These are phyloP conservation scores for Didymella lethalis DNA, from an alignment of 2,329 filamentous ascomycete genomes.

Conservation along the genomic window DNA sequence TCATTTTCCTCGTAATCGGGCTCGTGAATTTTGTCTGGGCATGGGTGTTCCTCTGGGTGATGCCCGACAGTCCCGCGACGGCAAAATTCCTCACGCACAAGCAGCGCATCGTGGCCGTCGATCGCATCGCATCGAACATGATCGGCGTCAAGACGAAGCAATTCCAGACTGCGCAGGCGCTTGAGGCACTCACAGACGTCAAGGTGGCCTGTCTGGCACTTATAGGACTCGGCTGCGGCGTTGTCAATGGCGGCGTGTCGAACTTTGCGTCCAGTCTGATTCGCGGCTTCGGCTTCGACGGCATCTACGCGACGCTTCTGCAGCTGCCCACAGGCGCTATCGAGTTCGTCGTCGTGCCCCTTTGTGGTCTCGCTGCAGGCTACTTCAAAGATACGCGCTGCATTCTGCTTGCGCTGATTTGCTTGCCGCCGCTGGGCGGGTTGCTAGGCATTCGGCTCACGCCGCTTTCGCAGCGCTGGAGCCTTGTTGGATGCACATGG, in stretches of 20 bases:
- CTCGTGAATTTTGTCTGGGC: constrained; percentile 49
- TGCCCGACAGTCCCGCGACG: constrained; percentile 50
- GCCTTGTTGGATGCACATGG: constrained; percentile 63
- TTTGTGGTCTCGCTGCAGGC: constrained; percentile 46
- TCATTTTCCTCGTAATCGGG: constrained; percentile 51
- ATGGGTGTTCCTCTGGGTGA: constrained; percentile 46
- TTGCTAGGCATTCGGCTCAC: constrained; percentile 61
- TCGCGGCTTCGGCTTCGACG: constrained; percentile 55
- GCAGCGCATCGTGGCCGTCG: constrained; percentile 51
- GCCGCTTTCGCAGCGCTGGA: constrained; percentile 55
- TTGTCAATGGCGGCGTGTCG: constrained; percentile 61
- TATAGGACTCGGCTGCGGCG: constrained; percentile 55
- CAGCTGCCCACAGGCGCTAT: constrained; percentile 56
- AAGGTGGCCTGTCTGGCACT: constrained; percentile 52
- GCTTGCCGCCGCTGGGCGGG: constrained; percentile 58
- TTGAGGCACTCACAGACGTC: constrained; percentile 53
- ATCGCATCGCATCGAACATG: constrained; percentile 53
- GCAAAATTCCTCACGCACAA: constrained; percentile 51
- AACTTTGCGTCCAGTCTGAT: constrained; percentile 60
- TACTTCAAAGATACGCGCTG: constrained; percentile 44
- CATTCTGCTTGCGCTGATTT: constrained; percentile 49
- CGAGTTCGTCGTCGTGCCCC: constrained; percentile 53
- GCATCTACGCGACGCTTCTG: constrained; percentile 53
- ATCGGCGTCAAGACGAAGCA: constrained; percentile 54
- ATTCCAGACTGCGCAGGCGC: constrained; percentile 48